Percentiles rank a stretch among this genome's conserved stretches.
Evolutionary conservation across 1,284 basidiomycete species (phyloP).

Genomic region (Rhodotorula sp.): DNA sequence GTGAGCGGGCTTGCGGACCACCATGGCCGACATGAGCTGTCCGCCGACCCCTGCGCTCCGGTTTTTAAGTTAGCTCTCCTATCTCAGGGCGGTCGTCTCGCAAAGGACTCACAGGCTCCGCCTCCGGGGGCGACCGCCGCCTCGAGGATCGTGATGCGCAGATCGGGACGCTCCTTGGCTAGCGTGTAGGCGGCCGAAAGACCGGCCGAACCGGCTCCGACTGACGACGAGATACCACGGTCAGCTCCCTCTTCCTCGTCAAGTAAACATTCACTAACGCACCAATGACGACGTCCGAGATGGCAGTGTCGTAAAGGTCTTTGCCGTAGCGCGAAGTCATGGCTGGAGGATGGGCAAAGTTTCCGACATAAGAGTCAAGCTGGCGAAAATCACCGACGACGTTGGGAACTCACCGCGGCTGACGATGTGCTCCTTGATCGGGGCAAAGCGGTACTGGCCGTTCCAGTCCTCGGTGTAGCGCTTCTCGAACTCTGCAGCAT

Average conservation of each 20-base stretch:
- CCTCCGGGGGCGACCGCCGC: constrained; percentile 67
- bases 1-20: constrained; percentile 78
- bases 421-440: constrained; percentile 62
- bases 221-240: constrained; percentile 28
- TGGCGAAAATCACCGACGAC: background rate
- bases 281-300: constrained; percentile 71
- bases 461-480: constrained; percentile 52
- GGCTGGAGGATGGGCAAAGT: constrained; percentile 43
- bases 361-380: background rate
- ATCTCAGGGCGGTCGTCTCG: background rate
- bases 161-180: constrained; percentile 65
- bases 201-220: constrained; percentile 76
- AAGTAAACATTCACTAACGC: background rate
- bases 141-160: constrained; percentile 77
- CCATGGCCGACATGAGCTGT: constrained; percentile 81
- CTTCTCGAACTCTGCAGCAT: constrained; percentile 6
- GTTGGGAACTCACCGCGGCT: constrained; percentile 54
- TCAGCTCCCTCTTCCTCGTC: background rate
- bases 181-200: constrained; percentile 75
- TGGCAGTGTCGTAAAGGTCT: constrained; percentile 48
- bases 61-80: background rate
- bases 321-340: constrained; percentile 68
- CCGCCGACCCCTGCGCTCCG: constrained; percentile 53
- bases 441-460: constrained; percentile 55
- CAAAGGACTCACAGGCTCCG: constrained; percentile 49